A percentile compares a stretch with the other conserved stretches of the same genome.
Conservation (phyloP, 306 rosid species). For the Carpinus viminea region DNA sequence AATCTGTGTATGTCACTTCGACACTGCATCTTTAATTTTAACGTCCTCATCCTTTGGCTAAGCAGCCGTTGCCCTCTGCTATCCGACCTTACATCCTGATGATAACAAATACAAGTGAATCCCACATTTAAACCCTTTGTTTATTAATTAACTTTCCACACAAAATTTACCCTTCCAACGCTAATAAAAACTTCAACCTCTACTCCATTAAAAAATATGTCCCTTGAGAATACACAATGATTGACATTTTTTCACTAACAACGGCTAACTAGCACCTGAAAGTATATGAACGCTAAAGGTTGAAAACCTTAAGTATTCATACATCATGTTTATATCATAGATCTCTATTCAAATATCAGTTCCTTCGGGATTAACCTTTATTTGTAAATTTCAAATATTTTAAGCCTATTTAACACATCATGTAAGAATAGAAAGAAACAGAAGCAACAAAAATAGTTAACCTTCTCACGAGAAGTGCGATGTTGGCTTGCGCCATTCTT, state of each 20-base stretch:
- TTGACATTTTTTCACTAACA: not conserved
- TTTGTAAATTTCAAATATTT: not conserved
- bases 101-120: conserved; percentile 31
- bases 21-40: conserved; percentile 54
- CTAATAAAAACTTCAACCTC: not conserved
- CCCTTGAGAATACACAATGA: not conserved
- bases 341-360: not conserved
- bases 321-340: not conserved
- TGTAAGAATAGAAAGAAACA: not conserved
- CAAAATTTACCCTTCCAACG: not conserved
- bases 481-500: conserved; percentile 47
- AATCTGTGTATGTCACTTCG: conserved; percentile 73
- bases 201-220: not conserved
- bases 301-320: not conserved
- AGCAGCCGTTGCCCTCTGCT: conserved; percentile 67
- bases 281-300: not conserved
- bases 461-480: conserved; percentile 67
- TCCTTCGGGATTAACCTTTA: not conserved
- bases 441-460: conserved; percentile 24
- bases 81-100: conserved; percentile 81
- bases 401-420: not conserved
- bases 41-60: conserved; percentile 64
- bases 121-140: conserved; percentile 21
- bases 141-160: conserved; percentile 5
- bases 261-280: not conserved